phyloP scores from a whole-genome alignment of 2,329 filamentous ascomycete genomes.

The Rutstroemia sp. region DNA sequence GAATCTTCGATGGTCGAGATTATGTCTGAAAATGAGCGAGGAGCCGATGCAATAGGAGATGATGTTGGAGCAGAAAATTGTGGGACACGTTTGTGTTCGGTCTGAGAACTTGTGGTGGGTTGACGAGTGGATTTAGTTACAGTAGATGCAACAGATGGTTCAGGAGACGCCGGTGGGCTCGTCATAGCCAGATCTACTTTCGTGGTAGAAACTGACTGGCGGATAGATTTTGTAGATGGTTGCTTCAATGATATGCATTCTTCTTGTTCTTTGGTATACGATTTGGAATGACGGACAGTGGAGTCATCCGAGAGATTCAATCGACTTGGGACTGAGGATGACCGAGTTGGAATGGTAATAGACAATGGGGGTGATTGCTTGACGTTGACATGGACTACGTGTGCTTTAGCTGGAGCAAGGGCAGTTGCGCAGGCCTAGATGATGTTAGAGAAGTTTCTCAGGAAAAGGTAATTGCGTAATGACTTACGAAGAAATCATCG shows the following conservation, averaged over 20 bases:
- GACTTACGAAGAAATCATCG: slow-evolving; percentile 20
- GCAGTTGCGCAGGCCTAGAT: slow-evolving; percentile 20
- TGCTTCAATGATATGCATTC: neutral
- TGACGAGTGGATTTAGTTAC: neutral
- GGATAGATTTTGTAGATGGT: neutral
- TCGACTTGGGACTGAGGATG: slow-evolving; percentile 13
- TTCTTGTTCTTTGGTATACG: neutral
- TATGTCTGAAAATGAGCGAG: slow-evolving; percentile 7
- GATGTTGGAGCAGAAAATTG: neutral
- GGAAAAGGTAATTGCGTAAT: neutral
- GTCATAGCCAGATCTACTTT: slow-evolving; percentile 1
- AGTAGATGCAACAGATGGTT: neutral
- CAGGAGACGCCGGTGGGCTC: slow-evolving; percentile 3
- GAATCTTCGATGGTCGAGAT: slow-evolving; percentile 16
- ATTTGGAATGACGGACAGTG: neutral
- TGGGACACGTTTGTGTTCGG: neutral
- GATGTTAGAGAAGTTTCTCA: neutral
- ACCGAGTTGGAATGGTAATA: slow-evolving; percentile 16
- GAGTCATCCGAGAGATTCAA: neutral
- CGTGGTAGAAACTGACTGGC: neutral
- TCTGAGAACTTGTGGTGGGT: neutral
- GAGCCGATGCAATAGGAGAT: neutral
- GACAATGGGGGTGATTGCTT: slow-evolving; percentile 5
- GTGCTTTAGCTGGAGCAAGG: slow-evolving; percentile 19
- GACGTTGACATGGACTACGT: slow-evolving; percentile 19